Evolutionary conservation across 495 filamentous ascomycete genomes (phyloP).

Genomic region (Trichodelitschia bisporula): DNA sequence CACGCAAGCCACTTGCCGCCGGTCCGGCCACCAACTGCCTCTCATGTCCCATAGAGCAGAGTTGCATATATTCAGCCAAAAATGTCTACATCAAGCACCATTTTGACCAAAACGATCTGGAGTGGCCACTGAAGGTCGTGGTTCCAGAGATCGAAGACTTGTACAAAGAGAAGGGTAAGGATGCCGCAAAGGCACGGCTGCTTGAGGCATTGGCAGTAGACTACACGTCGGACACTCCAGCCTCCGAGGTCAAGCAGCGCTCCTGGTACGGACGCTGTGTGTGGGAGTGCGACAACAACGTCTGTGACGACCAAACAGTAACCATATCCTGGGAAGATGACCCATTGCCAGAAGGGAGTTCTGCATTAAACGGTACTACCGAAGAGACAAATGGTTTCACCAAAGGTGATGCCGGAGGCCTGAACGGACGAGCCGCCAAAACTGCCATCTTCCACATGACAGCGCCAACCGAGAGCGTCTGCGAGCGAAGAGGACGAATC

Average conservation of each 20-base stretch:
- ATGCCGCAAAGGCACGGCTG: conserved; percentile 21
- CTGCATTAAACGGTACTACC: too few species aligned
- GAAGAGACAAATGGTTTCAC: too few species aligned
- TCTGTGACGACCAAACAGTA: conserved; percentile 77
- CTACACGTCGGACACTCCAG: conserved; percentile 28
- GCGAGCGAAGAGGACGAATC: conserved; percentile 53
- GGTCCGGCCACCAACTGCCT: conserved; percentile 71
- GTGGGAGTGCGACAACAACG: conserved; percentile 81
- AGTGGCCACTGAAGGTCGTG: conserved; percentile 75
- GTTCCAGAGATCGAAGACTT: conserved; percentile 74
- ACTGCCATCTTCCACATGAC: conserved; percentile 80
- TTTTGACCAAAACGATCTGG: conserved; percentile 30
- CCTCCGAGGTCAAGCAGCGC: conserved; percentile 27
- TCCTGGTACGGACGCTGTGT: conserved; percentile 91
- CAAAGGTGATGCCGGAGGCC: conserved; percentile 2
- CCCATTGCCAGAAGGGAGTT: too few species aligned
- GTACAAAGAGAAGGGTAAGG: conserved; percentile 13
- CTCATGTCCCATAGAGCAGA: conserved; percentile 41
- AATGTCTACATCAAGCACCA: conserved; percentile 44
- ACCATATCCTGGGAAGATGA: conserved; percentile 66
- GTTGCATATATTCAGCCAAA: conserved; percentile 64
- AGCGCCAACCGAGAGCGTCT: conserved; percentile 60
- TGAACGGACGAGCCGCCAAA: conserved; percentile 37
- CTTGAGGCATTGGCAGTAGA: conserved; percentile 34
- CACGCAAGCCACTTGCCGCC: conserved; percentile 48